Base-by-base conservation (phyloP, 495 filamentous ascomycete species). In the Xylaria curta region DNA sequence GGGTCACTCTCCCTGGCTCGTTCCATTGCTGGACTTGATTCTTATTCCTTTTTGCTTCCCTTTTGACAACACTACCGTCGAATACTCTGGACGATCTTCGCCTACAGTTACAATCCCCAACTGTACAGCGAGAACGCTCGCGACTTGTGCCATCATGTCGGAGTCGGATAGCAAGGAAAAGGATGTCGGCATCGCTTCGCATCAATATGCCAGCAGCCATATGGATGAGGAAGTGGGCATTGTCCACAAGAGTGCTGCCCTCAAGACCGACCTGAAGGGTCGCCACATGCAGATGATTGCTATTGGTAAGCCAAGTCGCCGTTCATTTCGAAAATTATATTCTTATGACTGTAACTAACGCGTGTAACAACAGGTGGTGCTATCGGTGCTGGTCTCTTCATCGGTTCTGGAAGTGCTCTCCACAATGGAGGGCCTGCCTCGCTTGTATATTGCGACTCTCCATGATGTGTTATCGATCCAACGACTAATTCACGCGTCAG, bases 271-370 rank as follows among this genome's bases (percentile, higher is more conserved):
- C 38, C 70, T 83, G n/a, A 73, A 67, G 61, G 79, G 81, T 54
- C 85, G 90, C 38, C 91, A 93, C 74, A 88, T 92, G 85, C 91
- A 93, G 70, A 92, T 93, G 88, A 92, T 93, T 79, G 91, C 91
- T 62, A 90, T 93, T 74, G 91, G 89, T 87, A 76, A 69, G 79
- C 21, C 24, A 24, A 24, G n/a, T 53, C 38, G 3, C 64, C 73
- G 56, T 17, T 17, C n/a, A 21, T 1, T 31, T 61, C 70, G 28
- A 40, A 40, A 40, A 31, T 28, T 17, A 24, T 42, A 47, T 15
- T 4, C 58, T 17, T 10, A 47, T 31, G 40, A 38, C 1, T 21
- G 42, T 46, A 65, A 72, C 79, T 75, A 60, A 78, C 60, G 46
- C 40, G 56, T 26, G 38, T 10, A 49, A 77, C 61, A 49, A 77